These are phyloP conservation scores for Helicostylum pulchrum DNA, from an alignment of 192 early-diverging fungal genomes.

Conservation along the genomic window DNA sequence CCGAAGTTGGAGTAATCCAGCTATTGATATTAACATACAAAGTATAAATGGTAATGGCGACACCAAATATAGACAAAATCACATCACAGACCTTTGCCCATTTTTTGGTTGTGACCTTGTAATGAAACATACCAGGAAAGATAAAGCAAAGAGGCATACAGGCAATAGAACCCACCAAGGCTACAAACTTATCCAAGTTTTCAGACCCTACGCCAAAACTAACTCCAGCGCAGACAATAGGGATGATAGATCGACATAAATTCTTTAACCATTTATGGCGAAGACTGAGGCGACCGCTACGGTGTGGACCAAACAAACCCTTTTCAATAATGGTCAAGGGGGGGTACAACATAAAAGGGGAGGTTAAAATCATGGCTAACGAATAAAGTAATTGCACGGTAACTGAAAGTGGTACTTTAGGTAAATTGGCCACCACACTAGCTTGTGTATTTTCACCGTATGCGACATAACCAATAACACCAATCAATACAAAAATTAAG, in stretches of 20 bases:
- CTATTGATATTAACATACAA: conserved; percentile 67
- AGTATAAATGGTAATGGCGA: conserved; percentile 71
- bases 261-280: conserved; percentile 73
- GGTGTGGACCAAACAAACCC: conserved; percentile 61
- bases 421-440: conserved; percentile 77
- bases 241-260: conserved; percentile 56
- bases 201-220: conserved; percentile 62
- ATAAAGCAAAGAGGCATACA: conserved; percentile 72
- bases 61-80: conserved; percentile 58
- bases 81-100: conserved; percentile 52
- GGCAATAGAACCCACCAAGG: conserved; percentile 78
- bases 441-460: conserved; percentile 75
- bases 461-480: conserved; percentile 69
- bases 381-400: conserved; percentile 77
- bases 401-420: conserved; percentile 47
- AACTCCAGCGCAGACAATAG: conserved; percentile 57
- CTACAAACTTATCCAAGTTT: conserved; percentile 81
- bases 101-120: conserved; percentile 44
- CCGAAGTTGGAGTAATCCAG: conserved; percentile 11
- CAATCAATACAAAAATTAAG: conserved; percentile 66
- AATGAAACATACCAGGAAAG: conserved; percentile 85
- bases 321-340: conserved; percentile 75
- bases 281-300: conserved; percentile 31
- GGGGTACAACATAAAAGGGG: conserved; percentile 66
- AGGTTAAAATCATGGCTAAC: conserved; percentile 78